A percentile compares a stretch with the other conserved stretches of the same genome.
Evolutionary conservation across 2,329 filamentous ascomycete genomes (phyloP).

Genomic region (Pezicula neosporulosa): DNA sequence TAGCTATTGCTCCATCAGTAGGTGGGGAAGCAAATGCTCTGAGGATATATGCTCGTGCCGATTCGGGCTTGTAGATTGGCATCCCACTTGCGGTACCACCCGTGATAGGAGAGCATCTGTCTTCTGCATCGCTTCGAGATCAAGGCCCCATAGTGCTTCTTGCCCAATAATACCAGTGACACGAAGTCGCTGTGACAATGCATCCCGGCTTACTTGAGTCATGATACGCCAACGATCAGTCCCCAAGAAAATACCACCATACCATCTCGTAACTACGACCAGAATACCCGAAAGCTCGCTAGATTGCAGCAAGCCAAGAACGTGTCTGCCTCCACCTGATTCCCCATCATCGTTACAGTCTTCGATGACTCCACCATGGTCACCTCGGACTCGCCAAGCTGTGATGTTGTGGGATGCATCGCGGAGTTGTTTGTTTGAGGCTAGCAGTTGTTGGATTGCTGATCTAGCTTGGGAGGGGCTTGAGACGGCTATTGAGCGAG

Average conservation of each 20-base stretch:
- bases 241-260: conserved; percentile 57
- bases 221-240: conserved; percentile 61
- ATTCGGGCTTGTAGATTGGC: conserved; percentile 72
- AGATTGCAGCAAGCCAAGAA: conserved; percentile 51
- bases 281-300: conserved; percentile 47
- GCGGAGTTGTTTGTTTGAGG: conserved; percentile 44
- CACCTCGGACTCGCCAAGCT: conserved; percentile 23
- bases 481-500: conserved; percentile 42
- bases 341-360: conserved; percentile 53
- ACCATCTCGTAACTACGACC: conserved; percentile 60
- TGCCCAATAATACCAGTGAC: conserved; percentile 39
- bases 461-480: conserved; percentile 36
- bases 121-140: conserved; percentile 44
- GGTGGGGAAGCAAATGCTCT: conserved; percentile 51
- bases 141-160: conserved; percentile 59
- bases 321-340: conserved; percentile 51
- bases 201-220: conserved; percentile 52
- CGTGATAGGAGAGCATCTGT: conserved; percentile 10
- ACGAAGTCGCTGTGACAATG: conserved; percentile 47
- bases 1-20: conserved; percentile 14
- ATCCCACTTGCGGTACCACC: conserved; percentile 46
- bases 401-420: conserved; percentile 52
- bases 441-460: conserved; percentile 45
- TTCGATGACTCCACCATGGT: conserved; percentile 20
- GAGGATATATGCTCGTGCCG: conserved; percentile 56